A percentile compares a stretch with the other conserved stretches of the same genome.
Conservation (phyloP, 164 flowering plant genomes). For the Vitis labrusca region DNA sequence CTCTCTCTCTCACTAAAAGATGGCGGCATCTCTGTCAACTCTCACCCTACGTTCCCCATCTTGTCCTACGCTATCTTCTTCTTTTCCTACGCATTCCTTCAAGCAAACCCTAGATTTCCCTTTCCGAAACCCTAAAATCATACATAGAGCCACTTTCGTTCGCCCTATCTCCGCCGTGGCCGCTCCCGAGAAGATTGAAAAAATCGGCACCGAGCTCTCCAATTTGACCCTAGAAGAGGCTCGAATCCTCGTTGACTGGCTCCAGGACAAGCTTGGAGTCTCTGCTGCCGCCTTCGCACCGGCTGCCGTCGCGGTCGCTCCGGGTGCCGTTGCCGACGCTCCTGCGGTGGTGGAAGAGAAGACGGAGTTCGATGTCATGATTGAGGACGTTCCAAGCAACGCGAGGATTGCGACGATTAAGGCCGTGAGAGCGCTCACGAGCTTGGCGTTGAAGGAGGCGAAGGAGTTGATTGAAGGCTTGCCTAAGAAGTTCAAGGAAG, state of each 20-base stretch:
- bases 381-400: slow-evolving; percentile 86
- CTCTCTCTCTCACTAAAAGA: slow-evolving; percentile 4
- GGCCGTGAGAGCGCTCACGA: slow-evolving; percentile 83
- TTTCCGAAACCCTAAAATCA: slow-evolving; percentile 22
- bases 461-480: slow-evolving; percentile 92
- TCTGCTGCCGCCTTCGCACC: slow-evolving; percentile 91
- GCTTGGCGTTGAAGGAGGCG: slow-evolving; percentile 90
- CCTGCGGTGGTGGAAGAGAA: slow-evolving; percentile 78
- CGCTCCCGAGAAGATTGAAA: slow-evolving; percentile 61
- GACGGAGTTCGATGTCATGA: slow-evolving; percentile 94
- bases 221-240: slow-evolving; percentile 72
- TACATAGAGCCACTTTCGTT: slow-evolving; percentile 36
- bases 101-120: slow-evolving; percentile 9
- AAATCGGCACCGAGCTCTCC: slow-evolving; percentile 57
- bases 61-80: slow-evolving; percentile 19
- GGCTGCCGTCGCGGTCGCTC: slow-evolving; percentile 49
- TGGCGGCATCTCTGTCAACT: slow-evolving; percentile 38
- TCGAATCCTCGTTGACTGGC: slow-evolving; percentile 63
- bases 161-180: slow-evolving; percentile 56
- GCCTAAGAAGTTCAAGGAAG: slow-evolving; percentile 94
- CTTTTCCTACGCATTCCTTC: slow-evolving; percentile 23
- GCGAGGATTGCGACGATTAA: slow-evolving; percentile 86
- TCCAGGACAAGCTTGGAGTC: slow-evolving; percentile 90
- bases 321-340: slow-evolving; percentile 37
- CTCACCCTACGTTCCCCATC: slow-evolving; percentile 37